Conservation (phyloP, 2,329 filamentous ascomycete genomes). For the Geosmithia flava region DNA sequence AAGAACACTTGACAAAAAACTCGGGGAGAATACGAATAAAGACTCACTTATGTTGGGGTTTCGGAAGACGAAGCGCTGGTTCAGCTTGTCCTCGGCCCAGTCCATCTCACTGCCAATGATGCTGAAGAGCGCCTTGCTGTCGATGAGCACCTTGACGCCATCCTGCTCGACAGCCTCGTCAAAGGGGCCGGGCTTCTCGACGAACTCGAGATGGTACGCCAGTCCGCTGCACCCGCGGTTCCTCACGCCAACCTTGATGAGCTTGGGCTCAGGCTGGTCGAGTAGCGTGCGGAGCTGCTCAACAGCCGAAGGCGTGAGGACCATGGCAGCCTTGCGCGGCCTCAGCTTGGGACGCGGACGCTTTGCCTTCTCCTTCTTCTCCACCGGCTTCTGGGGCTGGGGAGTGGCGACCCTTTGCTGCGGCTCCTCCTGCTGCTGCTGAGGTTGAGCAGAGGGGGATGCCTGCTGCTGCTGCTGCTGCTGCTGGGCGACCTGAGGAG, state of each 20-base stretch:
- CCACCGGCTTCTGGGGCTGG: constrained; percentile 47
- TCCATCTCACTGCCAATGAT: constrained; percentile 99
- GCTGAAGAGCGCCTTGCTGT: constrained; percentile 94
- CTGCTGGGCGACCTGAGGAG: constrained; percentile 6
- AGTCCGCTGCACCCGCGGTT: constrained; percentile 91
- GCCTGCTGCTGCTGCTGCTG: background rate
- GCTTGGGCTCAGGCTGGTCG: constrained; percentile 76
- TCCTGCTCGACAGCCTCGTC: constrained; percentile 94
- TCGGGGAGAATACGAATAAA: background rate
- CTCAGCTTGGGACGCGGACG: constrained; percentile 24
- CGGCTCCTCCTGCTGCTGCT: constrained; percentile 8
- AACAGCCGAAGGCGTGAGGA: constrained; percentile 68
- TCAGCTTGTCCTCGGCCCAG: constrained; percentile 93
- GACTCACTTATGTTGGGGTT: constrained; percentile 98
- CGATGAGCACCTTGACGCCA: constrained; percentile 88
- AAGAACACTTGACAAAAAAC: background rate
- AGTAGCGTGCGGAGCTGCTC: constrained; percentile 66
- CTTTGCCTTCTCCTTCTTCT: constrained; percentile 32
- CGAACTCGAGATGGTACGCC: constrained; percentile 88
- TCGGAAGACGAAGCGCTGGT: constrained; percentile 81
- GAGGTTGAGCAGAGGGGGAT: background rate
- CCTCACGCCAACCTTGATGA: constrained; percentile 88
- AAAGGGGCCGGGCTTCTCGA: constrained; percentile 77
- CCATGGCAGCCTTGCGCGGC: constrained; percentile 84
- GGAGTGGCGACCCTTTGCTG: constrained; percentile 38